Conservation (phyloP, 108 stramenopile species). For the Discostella pseudostelligera region DNA sequence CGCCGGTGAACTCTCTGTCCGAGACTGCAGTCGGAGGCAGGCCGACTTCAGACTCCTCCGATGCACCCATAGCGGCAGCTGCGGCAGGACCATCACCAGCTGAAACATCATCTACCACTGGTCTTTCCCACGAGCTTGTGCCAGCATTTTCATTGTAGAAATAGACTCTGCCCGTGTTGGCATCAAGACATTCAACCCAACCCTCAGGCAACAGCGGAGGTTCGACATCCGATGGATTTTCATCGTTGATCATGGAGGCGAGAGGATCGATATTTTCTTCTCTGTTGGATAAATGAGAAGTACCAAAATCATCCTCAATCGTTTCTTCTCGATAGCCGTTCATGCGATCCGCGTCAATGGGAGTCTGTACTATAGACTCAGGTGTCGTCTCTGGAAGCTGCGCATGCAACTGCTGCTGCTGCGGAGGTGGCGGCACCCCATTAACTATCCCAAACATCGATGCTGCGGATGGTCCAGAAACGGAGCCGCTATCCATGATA, state of each 20-base stretch:
- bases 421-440: background rate
- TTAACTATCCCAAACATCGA: background rate
- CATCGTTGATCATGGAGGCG: background rate
- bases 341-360: slow-evolving; percentile 17
- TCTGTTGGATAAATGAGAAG: background rate
- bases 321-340: slow-evolving; percentile 19
- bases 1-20: too few relatives aligned
- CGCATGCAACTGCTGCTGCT: background rate
- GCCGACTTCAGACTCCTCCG: too few relatives aligned
- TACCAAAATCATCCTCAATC: slow-evolving; percentile 2
- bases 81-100: background rate
- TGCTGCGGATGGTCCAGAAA: background rate
- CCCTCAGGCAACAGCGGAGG: background rate
- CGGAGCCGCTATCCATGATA: background rate
- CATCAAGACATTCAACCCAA: slow-evolving; percentile 34
- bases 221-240: background rate
- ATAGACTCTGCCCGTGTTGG: slow-evolving; percentile 36
- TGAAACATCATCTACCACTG: slow-evolving; percentile 6
- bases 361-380: slow-evolving; percentile 13
- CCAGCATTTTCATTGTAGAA: slow-evolving; percentile 67
- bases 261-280: background rate
- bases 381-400: background rate
- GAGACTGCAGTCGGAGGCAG: too few relatives aligned
- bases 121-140: slow-evolving; percentile 70
- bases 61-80: too few relatives aligned